These are phyloP conservation scores for Brassica rapa DNA, from an alignment of 345 rosid species.

Conservation along the genomic window DNA sequence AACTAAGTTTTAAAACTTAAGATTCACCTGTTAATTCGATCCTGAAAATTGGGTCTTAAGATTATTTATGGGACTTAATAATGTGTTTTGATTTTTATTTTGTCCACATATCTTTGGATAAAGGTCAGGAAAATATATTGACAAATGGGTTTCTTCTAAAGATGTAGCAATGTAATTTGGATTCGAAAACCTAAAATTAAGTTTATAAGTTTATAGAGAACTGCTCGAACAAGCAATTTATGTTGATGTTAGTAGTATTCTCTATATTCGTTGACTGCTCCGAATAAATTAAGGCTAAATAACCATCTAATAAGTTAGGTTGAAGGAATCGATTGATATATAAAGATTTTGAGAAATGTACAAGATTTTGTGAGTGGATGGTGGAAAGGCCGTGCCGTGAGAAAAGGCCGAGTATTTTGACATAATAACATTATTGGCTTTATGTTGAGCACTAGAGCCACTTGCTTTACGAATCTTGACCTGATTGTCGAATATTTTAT, in stretches of 20 bases:
- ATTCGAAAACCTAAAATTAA: neutral
- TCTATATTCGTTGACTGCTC: neutral
- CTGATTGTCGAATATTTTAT: conserved; percentile 32
- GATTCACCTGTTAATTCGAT: neutral
- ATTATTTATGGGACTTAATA: neutral
- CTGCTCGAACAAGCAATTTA: neutral
- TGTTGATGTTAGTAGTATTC: neutral
- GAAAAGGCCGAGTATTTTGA: conserved; percentile 40
- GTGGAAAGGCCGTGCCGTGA: conserved; percentile 28
- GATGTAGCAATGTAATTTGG: neutral
- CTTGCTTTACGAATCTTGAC: conserved; percentile 38
- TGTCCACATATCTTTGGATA: neutral
- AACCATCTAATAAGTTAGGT: neutral
- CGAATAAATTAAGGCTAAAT: neutral
- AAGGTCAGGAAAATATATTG: neutral
- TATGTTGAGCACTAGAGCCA: conserved; percentile 41
- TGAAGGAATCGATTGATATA: conserved; percentile 12
- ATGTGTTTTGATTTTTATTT: neutral
- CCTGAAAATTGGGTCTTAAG: neutral
- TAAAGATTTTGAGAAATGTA: conserved; percentile 27
- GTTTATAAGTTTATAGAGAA: neutral
- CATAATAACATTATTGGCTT: conserved; percentile 34
- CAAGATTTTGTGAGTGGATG: conserved; percentile 38
- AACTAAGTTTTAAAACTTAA: neutral
- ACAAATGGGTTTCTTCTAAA: neutral